These are phyloP conservation scores for Cryptococcus sp. DNA, from an alignment of 1,284 basidiomycete species.

Conservation along the genomic window DNA sequence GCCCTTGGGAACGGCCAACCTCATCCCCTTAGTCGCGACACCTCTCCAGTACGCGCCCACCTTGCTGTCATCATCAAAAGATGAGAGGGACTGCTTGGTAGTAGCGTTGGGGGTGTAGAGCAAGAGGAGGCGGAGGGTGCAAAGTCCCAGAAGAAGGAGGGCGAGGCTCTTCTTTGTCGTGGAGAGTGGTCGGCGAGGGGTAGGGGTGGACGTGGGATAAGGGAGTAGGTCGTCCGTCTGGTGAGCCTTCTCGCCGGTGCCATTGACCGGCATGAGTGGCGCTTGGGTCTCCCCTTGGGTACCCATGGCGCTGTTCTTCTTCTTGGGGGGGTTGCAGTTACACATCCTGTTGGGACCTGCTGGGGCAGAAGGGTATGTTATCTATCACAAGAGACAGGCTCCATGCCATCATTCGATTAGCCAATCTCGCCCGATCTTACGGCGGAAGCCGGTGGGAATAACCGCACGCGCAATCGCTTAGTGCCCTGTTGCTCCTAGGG, in stretches of 20 bases:
- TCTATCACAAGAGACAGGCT: too few species aligned
- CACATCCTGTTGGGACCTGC: too few species aligned
- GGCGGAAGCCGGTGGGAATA: too few species aligned
- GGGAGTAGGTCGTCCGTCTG: not conserved
- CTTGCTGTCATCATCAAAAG: not conserved
- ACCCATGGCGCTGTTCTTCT: too few species aligned
- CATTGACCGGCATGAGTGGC: not conserved
- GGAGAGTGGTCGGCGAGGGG: not conserved
- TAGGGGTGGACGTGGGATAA: not conserved
- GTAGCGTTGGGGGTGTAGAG: not conserved
- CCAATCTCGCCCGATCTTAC: too few species aligned
- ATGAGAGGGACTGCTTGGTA: not conserved
- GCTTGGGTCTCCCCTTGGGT: too few species aligned
- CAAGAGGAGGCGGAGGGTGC: not conserved
- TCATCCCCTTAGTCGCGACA: constrained; percentile 20
- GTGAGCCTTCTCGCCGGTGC: not conserved
- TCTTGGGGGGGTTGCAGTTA: too few species aligned
- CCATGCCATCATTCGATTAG: too few species aligned
- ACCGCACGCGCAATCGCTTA: too few species aligned
- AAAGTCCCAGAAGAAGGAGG: not conserved
- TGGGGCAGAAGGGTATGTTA: too few species aligned
- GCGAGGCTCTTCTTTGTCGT: not conserved
- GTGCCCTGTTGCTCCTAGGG: too few species aligned
- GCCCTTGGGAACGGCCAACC: constrained; percentile 12
- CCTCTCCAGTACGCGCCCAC: constrained; percentile 16